Conservation (phyloP, 2,329 filamentous ascomycete species). For the Neopestalotiopsis sp. region DNA sequence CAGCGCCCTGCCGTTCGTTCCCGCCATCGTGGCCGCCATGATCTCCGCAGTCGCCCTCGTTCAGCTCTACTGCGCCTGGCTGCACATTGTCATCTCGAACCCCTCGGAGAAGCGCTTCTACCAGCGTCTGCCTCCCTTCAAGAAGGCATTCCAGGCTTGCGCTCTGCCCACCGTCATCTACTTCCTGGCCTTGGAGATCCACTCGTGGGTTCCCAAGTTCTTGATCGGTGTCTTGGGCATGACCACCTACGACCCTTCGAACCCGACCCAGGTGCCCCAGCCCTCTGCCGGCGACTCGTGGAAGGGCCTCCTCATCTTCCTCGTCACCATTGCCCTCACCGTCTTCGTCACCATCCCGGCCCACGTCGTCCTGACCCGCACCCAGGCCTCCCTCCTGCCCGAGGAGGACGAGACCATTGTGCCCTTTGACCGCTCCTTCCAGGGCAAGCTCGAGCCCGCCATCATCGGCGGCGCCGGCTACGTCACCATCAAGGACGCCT, state of each 20-base stretch:
- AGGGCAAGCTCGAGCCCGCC: constrained; percentile 75
- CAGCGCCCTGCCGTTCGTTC: constrained; percentile 41
- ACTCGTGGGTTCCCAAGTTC: constrained; percentile 51
- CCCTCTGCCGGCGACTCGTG: constrained; percentile 44
- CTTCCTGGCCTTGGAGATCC: constrained; percentile 61
- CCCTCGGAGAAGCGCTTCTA: constrained; percentile 68
- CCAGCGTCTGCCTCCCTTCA: constrained; percentile 70
- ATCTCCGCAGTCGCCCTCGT: constrained; percentile 66
- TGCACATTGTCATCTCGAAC: constrained; percentile 81
- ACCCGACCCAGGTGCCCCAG: constrained; percentile 42
- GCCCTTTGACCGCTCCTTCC: constrained; percentile 87
- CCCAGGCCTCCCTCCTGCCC: constrained; percentile 85
- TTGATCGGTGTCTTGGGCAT: constrained; percentile 54
- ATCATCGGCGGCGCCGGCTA: constrained; percentile 75
- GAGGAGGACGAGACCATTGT: constrained; percentile 84
- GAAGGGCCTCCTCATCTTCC: constrained; percentile 52
- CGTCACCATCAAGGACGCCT: constrained; percentile 75
- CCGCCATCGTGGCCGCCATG: constrained; percentile 52
- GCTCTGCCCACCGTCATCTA: constrained; percentile 69
- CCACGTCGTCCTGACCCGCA: constrained; percentile 76
- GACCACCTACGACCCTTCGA: constrained; percentile 41
- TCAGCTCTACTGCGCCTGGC: constrained; percentile 78
- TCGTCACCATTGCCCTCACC: constrained; percentile 54
- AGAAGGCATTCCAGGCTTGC: constrained; percentile 69
- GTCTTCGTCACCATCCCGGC: constrained; percentile 76